Conservation (phyloP, 768 basidiomycete species). For the Lentinus brumalis region DNA sequence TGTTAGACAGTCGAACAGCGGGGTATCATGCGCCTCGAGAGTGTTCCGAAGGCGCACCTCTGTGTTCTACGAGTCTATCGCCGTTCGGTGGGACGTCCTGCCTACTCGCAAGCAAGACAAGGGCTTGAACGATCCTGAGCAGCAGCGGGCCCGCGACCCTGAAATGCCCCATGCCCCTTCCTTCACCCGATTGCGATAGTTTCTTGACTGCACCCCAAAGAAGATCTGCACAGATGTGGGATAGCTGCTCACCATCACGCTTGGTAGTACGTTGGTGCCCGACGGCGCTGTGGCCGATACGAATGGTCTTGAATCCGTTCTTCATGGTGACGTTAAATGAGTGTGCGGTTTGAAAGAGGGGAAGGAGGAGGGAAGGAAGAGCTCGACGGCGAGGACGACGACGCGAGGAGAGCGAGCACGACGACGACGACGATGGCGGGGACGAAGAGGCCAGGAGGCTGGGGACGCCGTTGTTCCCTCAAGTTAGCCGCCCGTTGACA, state of each 20-base stretch:
- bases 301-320: constrained; percentile 19
- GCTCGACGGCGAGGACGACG: constrained; percentile 15
- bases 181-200: background rate
- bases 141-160: no score
- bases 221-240: background rate
- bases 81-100: no score
- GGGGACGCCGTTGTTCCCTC: no score
- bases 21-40: no score
- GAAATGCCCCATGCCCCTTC: no score
- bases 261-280: constrained; percentile 13
- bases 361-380: constrained; percentile 3
- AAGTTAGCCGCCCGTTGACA: no score
- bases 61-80: no score
- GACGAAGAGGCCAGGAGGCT: background rate
- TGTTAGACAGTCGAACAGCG: no score
- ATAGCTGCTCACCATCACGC: constrained; percentile 14
- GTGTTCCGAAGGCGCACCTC: no score
- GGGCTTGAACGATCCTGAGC: no score
- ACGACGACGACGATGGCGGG: constrained; percentile 5
- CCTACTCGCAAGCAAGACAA: no score
- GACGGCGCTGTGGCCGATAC: constrained; percentile 16
- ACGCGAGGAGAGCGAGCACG: background rate
- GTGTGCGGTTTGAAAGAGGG: constrained; percentile 10
- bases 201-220: background rate
- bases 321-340: constrained; percentile 19